Percentiles rank a stretch among this genome's conserved stretches.
phyloP scores from a whole-genome alignment of 345 rosid species.

The Melaleuca alternifolia region DNA sequence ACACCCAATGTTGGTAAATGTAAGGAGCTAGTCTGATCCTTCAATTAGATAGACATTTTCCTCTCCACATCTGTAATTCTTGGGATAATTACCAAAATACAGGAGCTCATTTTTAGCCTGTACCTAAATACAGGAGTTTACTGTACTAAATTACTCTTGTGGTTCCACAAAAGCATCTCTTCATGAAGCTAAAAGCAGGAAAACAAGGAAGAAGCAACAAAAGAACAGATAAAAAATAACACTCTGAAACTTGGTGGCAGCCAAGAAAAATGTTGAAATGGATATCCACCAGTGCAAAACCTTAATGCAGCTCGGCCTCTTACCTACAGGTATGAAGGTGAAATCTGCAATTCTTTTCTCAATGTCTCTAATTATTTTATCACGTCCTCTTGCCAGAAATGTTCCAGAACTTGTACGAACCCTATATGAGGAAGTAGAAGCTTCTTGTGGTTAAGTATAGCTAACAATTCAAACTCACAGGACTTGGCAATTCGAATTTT shows the following conservation, averaged over 20 bases:
- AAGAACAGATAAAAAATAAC: background rate
- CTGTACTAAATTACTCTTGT: background rate
- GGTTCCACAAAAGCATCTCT: background rate
- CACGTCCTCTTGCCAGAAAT: slow-evolving; percentile 70
- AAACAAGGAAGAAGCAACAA: background rate
- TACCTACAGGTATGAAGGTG: slow-evolving; percentile 86
- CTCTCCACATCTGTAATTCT: background rate
- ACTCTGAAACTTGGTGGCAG: background rate
- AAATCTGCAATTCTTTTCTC: slow-evolving; percentile 91
- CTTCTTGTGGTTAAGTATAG: background rate
- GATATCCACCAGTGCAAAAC: background rate
- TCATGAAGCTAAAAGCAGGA: background rate
- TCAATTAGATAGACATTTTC: background rate
- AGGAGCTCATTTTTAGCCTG: background rate
- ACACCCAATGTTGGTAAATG: background rate
- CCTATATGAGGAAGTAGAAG: slow-evolving; percentile 19
- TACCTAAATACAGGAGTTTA: background rate
- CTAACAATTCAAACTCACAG: background rate
- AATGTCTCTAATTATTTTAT: slow-evolving; percentile 59
- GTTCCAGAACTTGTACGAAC: slow-evolving; percentile 95
- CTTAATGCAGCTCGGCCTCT: background rate
- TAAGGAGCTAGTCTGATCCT: background rate
- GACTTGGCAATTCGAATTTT: background rate
- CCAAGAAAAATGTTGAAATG: background rate
- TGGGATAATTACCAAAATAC: background rate